Conservation (phyloP, 108 stramenopile genomes). For the Nitzschia sp. region DNA sequence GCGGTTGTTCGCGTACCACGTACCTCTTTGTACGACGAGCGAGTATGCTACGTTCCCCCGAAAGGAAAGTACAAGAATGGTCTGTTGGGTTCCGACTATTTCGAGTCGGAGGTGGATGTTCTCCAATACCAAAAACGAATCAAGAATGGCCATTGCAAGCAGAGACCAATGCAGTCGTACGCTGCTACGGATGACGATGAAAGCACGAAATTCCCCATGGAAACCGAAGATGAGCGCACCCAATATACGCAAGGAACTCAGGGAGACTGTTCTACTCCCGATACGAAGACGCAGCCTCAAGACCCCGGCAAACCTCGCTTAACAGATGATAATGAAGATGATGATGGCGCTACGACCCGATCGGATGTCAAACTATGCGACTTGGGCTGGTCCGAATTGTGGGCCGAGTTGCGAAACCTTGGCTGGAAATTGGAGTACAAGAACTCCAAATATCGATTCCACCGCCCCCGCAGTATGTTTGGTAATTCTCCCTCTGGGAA, state of each 20-base stretch:
- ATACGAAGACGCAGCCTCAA: constrained; percentile 4
- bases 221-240: constrained; percentile 5
- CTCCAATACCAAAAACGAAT: not conserved
- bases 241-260: not conserved
- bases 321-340: not conserved
- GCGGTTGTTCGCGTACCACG: not conserved
- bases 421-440: not conserved
- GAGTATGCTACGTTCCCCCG: constrained; percentile 1
- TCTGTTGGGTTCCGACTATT: not conserved
- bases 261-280: constrained; percentile 11
- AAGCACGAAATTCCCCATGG: constrained; percentile 8
- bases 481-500: too few species aligned
- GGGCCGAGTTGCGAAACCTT: constrained; percentile 1
- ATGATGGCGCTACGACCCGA: not conserved
- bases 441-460: not conserved
- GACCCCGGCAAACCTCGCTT: constrained; percentile 8
- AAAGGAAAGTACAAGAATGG: not conserved
- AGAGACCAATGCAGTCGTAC: not conserved
- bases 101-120: not conserved
- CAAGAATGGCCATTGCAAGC: too few species aligned
- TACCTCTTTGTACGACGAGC: not conserved
- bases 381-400: not conserved
- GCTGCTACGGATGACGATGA: constrained; percentile 8
- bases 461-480: not conserved
- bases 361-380: not conserved